Evolutionary conservation across 257 asterid genomes (phyloP).

Genomic region (Verbena officinalis): DNA sequence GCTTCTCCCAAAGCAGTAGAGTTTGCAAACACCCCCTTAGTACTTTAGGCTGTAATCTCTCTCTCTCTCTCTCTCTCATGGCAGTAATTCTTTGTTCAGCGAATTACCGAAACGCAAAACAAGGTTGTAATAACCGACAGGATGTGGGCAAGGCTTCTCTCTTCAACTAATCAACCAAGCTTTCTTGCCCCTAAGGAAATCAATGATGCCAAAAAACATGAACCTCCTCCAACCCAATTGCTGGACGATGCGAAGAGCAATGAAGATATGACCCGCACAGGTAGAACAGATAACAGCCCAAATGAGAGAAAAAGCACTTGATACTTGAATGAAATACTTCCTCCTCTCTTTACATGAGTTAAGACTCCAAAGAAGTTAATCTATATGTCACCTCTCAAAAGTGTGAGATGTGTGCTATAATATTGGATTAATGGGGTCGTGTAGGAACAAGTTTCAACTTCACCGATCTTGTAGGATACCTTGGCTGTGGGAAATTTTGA

Average conservation of each 20-base stretch:
- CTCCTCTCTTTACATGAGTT: slow-evolving; percentile 14
- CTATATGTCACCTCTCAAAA: slow-evolving; percentile 9
- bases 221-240: slow-evolving; percentile 40
- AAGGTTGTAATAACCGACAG: slow-evolving; percentile 70
- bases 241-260: slow-evolving; percentile 40
- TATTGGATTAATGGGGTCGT: slow-evolving; percentile 33
- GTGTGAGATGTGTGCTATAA: slow-evolving; percentile 26
- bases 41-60: background rate
- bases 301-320: slow-evolving; percentile 27
- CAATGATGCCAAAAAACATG: slow-evolving; percentile 34
- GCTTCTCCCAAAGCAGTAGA: too few species aligned
- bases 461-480: slow-evolving; percentile 33
- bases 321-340: slow-evolving; percentile 11
- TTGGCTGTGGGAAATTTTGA: slow-evolving; percentile 27
- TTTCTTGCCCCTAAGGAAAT: slow-evolving; percentile 46
- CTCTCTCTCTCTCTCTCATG: background rate
- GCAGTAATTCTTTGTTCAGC: slow-evolving; percentile 44
- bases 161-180: slow-evolving; percentile 77
- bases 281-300: slow-evolving; percentile 27
- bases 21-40: too few species aligned
- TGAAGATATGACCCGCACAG: slow-evolving; percentile 32
- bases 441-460: slow-evolving; percentile 31
- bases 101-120: slow-evolving; percentile 61
- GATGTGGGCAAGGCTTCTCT: slow-evolving; percentile 82
- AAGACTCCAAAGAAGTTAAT: slow-evolving; percentile 10